Base-by-base conservation (phyloP, 768 basidiomycete genomes). In the Auricularia auricula-judae region DNA sequence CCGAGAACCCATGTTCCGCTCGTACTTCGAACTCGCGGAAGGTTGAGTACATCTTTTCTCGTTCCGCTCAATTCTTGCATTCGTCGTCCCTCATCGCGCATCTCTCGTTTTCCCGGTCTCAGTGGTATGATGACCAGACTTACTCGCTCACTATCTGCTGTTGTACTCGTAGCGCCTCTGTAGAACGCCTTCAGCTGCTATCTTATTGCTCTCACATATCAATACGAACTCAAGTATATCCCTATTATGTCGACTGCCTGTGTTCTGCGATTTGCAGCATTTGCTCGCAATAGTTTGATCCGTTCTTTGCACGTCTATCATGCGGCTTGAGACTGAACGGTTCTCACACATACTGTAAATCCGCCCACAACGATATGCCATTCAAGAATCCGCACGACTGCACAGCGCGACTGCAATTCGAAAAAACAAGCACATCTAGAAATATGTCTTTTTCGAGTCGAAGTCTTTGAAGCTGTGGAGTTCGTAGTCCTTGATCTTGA, bases 1-100 rank as follows among this genome's bases (percentile, higher is more conserved):
- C 62, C 79, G 81, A 67, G 97, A 98, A 73, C 85, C 90, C 16
- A 92, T 94, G 88, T 98, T 98, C 78, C 84, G 86, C 72, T 76
- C 83, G 47, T 98, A 98, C 75, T 98, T 94, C 70, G 87, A 92
- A 66, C 78, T 90, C 61, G 77, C 78, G 62, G 86, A 85, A 33
- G 18, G 56, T 23, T 59, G 23, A 23, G 33, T 1, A 21, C 44
- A 21, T 66, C 56, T 44, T 64, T 44, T 29, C 47, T 35, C 36
- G 10, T 36, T 51, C 14, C n/a, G 4, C 61, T 18, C 61, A 58
- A 34, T 34, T 66, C 47, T 35, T 54, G 56, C 62, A 66, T 66
- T 18, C 47, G 8, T 56, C 54, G 21, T 18, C 56, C 29, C 56
- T 21, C 56, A 59, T 59, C 56, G 23, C 56, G 56, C 56, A 33